A percentile compares a stretch with the other conserved stretches of the same genome.
Conservation (phyloP, 2,329 filamentous ascomycete species). For the Xylaria sp. region DNA sequence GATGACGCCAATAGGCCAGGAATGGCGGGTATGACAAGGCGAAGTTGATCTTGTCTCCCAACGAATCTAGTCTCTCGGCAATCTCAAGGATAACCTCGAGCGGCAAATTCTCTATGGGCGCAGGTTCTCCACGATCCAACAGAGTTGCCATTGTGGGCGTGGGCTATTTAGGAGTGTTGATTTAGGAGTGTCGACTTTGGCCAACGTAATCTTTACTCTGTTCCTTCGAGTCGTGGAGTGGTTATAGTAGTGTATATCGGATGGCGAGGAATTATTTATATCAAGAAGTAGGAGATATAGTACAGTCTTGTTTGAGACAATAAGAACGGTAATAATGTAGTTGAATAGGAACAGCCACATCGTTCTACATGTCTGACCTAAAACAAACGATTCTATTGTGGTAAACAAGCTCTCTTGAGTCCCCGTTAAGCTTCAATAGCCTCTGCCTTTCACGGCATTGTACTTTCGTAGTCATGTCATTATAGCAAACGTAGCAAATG, state of each 20-base stretch:
- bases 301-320: too few species aligned
- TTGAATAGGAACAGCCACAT: too few species aligned
- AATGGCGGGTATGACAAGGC: background rate
- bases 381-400: too few species aligned
- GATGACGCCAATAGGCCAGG: constrained; percentile 6
- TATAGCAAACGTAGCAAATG: too few species aligned
- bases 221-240: background rate
- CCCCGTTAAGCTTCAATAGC: too few species aligned
- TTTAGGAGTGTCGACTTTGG: background rate
- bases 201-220: background rate
- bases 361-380: too few species aligned
- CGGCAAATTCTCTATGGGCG: background rate
- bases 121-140: background rate
- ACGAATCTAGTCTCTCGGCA: background rate
- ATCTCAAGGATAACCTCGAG: constrained; percentile 5
- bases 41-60: constrained; percentile 9
- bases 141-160: constrained; percentile 3
- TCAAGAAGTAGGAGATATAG: too few species aligned
- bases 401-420: too few species aligned
- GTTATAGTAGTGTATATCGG: background rate
- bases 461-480: too few species aligned
- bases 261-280: background rate
- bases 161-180: background rate
- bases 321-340: too few species aligned
- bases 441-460: too few species aligned